Base-by-base conservation (phyloP, 2,329 filamentous ascomycete genomes). In the Alternaria arborescens region DNA sequence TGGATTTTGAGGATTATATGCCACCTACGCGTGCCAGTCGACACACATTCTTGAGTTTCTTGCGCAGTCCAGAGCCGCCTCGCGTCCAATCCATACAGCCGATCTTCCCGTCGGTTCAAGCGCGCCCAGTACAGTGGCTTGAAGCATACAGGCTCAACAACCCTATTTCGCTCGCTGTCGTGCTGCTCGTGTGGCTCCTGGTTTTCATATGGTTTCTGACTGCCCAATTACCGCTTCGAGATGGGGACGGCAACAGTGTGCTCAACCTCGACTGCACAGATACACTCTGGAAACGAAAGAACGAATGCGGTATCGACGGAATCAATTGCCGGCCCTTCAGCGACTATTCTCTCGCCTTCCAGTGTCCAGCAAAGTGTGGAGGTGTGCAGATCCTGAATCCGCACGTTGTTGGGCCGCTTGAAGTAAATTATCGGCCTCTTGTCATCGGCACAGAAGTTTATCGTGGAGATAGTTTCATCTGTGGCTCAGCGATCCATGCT, bases 401-500 rank as follows among this genome's bases (percentile, higher is more conserved):
- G 20, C 86, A 89, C 63, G 90, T 91, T 6, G 90, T 94, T 6
- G 92, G 92, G 18, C 85, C 87, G 63, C 72, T 84, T 82, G 89
- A 90, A 60, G 77, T 85, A 40, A 85, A 84, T 56, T 88, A 88
- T 67, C 80, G 80, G 32, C 81, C 80, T 5, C 72, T 88, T 1
- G 84, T 88, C 1, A 77, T 88, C 30, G 86, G 86, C 20, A 84
- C 84, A 4, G 84, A 88, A 0, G 81, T 90, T 4, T 98, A 98
- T 77, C 90, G 95, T n/a, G 93, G 92, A 4, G 93, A 97, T 78
- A 95, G 92, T 43, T 96, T 92, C 77, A 88, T 97, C 51, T 97
- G 93, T 74, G 89, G 88, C 60, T 86, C 93, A n/a, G 93, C 92
- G 32, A 90, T 97, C 48, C 93, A 97, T 74, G 88, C 92, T 1